Conservation (phyloP, 257 asterid species). For the Scutellaria galericulata region DNA sequence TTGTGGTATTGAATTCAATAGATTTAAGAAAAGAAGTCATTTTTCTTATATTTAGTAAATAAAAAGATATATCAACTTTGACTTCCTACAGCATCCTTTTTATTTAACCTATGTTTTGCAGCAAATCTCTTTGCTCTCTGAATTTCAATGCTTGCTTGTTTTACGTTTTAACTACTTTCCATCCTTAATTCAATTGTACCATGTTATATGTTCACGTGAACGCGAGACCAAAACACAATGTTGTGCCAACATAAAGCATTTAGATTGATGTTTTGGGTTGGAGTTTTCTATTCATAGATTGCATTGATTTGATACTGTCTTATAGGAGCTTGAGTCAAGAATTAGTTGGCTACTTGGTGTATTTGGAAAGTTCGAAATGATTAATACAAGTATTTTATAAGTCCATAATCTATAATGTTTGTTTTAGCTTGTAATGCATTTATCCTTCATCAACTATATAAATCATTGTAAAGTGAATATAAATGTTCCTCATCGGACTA, state of each 20-base stretch:
- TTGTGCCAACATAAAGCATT: background rate
- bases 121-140: slow-evolving; percentile 29
- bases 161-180: background rate
- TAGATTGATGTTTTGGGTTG: background rate
- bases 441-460: too few relatives aligned
- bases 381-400: background rate
- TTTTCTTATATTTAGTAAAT: background rate
- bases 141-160: background rate
- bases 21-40: background rate
- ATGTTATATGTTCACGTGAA: background rate
- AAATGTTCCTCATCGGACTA: too few relatives aligned
- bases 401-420: background rate
- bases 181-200: background rate
- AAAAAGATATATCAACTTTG: background rate
- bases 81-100: slow-evolving; percentile 14
- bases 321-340: background rate
- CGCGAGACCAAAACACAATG: background rate
- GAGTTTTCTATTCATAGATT: background rate
- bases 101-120: slow-evolving; percentile 41
- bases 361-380: slow-evolving; percentile 14
- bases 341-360: background rate
- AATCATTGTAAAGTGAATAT: too few relatives aligned
- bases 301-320: background rate
- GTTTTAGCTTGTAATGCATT: too few relatives aligned
- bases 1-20: too few relatives aligned